These are phyloP conservation scores for Cadophora sp. DNA, from an alignment of 2,329 filamentous ascomycete species.

Conservation along the genomic window DNA sequence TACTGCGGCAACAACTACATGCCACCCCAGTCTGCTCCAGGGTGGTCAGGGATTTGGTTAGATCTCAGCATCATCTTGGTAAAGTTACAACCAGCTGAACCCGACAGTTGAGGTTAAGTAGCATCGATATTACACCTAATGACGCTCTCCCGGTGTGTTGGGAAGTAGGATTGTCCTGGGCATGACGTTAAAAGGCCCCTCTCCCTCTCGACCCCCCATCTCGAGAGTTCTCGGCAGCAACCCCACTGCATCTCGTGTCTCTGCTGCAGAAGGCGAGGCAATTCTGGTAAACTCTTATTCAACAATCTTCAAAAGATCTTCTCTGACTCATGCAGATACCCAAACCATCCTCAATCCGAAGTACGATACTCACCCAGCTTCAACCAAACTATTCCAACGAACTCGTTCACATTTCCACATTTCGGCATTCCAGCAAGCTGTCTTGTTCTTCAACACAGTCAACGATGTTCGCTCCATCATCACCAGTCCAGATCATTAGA, in stretches of 20 bases:
- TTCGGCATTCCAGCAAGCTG: not conserved
- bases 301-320: not conserved
- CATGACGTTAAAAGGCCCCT: constrained; percentile 6
- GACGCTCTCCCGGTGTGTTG: not conserved
- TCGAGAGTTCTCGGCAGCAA: not conserved
- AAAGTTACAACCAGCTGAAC: too few relatives aligned
- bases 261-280: not conserved
- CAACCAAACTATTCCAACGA: not conserved
- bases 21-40: too few relatives aligned
- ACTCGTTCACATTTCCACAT: not conserved
- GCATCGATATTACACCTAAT: too few relatives aligned
- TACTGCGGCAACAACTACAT: too few relatives aligned
- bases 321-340: not conserved
- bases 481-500: not conserved
- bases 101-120: too few relatives aligned
- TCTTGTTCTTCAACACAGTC: not conserved
- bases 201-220: not conserved
- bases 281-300: not conserved
- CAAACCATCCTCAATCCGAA: not conserved
- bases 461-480: not conserved
- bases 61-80: too few relatives aligned
- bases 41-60: too few relatives aligned
- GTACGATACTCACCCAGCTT: not conserved
- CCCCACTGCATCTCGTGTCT: not conserved
- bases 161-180: constrained; percentile 6